Evolutionary conservation across 495 filamentous ascomycete species (phyloP), one percentile per base, ranked within the genome.

Genomic region (Zalerion maritima): DNA sequence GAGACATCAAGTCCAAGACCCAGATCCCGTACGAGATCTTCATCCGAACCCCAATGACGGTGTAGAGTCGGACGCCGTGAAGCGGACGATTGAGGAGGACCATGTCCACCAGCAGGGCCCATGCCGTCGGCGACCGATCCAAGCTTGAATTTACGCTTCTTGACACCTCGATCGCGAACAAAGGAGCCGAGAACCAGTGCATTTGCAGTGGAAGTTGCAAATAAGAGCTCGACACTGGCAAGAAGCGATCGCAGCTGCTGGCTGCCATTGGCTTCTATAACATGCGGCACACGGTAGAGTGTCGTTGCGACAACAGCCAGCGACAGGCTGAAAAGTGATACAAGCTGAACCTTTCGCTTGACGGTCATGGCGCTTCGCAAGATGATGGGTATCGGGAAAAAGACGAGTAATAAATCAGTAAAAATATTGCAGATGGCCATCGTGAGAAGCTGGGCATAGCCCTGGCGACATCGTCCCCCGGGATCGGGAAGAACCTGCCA

Each of bases 401-500:
- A 62, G 21, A 96, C 71, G 16, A 97, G 69, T 3, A 92, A 57
- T 5, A 94, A 55, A 46, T 97, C 89, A 17, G 86, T 92, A 21
- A 91, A 58, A 32, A 93, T 71, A 43, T 93, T 86, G 46, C 77
- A 77, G 12, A 69, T 64, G 2, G 79, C 86, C 80, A 92, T 89
- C 6, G 80, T 84, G 35, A 92, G 57, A 15, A 96, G 69, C 39
- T 94, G 81, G 18, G 70, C 76, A 43, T 79, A 87, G 15, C 81
- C 84, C 45, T 75, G 69, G 16, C 89, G 74, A 55, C 89, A 97
- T 37, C 67, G 62, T 8, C 79, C 72, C 14, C 82, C 84, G 12
- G 89, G 86, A 45, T 93, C 83, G 5, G 89, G 89, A 13, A 73
- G 52, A 5, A 94, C 82, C 50, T 93, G 85, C 84, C 83, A 94